Percentiles rank a stretch among this genome's conserved stretches.
These are phyloP conservation scores for Monosporascus sp. DNA, from an alignment of 2,329 filamentous ascomycete genomes.

Conservation along the genomic window DNA sequence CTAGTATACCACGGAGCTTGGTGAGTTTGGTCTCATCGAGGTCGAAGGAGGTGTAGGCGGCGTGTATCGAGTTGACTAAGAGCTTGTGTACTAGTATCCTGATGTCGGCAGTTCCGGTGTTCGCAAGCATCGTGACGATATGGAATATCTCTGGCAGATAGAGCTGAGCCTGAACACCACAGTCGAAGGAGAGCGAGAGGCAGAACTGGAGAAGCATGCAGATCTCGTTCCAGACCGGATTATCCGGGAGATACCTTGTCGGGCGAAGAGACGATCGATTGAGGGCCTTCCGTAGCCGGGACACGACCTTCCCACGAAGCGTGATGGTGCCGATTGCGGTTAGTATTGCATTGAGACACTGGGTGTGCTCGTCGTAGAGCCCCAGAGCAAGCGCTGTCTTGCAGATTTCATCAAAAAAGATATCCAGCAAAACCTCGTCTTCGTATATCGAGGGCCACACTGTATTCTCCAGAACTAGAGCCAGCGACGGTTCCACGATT, in stretches of 20 bases:
- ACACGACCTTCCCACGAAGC: slow-evolving; percentile 59
- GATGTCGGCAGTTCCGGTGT: slow-evolving; percentile 54
- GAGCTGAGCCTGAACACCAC: slow-evolving; percentile 60
- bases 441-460: slow-evolving; percentile 61
- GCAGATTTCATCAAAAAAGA: slow-evolving; percentile 62
- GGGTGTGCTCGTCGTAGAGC: slow-evolving; percentile 52
- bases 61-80: slow-evolving; percentile 62
- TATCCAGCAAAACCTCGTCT: slow-evolving; percentile 61
- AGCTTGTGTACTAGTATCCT: slow-evolving; percentile 57
- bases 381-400: slow-evolving; percentile 56
- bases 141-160: slow-evolving; percentile 67
- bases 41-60: slow-evolving; percentile 60
- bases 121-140: slow-evolving; percentile 65
- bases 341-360: slow-evolving; percentile 57
- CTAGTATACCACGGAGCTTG: slow-evolving; percentile 51
- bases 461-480: slow-evolving; percentile 57
- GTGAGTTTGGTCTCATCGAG: slow-evolving; percentile 55
- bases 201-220: slow-evolving; percentile 63
- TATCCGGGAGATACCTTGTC: slow-evolving; percentile 61
- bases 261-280: slow-evolving; percentile 62
- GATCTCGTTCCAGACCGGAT: slow-evolving; percentile 64
- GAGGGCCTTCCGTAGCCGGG: slow-evolving; percentile 59
- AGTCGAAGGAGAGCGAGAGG: slow-evolving; percentile 62
- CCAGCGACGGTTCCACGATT: slow-evolving; percentile 54
- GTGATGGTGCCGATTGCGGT: slow-evolving; percentile 61